phyloP scores from a whole-genome alignment of 495 filamentous ascomycete species.

The Xylaria scruposa region DNA sequence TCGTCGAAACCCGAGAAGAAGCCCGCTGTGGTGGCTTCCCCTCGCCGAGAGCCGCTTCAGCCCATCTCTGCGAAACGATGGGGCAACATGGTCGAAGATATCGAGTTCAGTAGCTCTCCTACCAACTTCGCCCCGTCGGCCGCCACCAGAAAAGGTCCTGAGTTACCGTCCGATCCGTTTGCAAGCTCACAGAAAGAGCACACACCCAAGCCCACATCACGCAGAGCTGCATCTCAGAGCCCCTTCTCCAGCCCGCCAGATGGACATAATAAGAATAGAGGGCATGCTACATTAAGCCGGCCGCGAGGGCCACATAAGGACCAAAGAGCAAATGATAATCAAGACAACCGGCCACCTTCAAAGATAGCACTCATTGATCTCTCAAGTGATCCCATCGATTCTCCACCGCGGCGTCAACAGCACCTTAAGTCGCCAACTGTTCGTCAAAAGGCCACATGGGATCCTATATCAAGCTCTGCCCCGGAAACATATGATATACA shows the following conservation, averaged over 20 bases:
- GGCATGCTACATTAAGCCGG: not conserved
- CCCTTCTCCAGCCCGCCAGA: constrained; percentile 31
- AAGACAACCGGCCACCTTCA: constrained; percentile 9
- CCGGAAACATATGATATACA: constrained; percentile 36
- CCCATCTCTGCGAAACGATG: constrained; percentile 29
- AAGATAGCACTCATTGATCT: constrained; percentile 36
- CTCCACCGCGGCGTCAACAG: constrained; percentile 4
- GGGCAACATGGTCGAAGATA: constrained; percentile 32
- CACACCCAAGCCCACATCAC: not conserved
- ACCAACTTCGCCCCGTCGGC: constrained; percentile 15
- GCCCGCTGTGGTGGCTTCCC: constrained; percentile 9
- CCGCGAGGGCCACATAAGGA: not conserved
- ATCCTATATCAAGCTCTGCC: constrained; percentile 58
- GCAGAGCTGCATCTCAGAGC: constrained; percentile 20
- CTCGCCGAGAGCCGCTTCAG: constrained; percentile 12
- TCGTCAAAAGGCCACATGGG: constrained; percentile 46
- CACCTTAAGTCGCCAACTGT: constrained; percentile 25
- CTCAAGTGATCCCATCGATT: constrained; percentile 31
- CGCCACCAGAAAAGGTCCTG: not conserved
- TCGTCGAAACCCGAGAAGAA: constrained; percentile 13
- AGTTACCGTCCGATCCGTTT: constrained; percentile 36
- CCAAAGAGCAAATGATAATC: constrained; percentile 12
- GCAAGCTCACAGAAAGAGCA: constrained; percentile 32
- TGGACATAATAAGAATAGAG: not conserved
- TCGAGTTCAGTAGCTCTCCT: constrained; percentile 39